Percentiles rank a stretch among this genome's conserved stretches.
Evolutionary conservation across 805 yeast species (phyloP).

Genomic region (Metschnikowia vanudenii): DNA sequence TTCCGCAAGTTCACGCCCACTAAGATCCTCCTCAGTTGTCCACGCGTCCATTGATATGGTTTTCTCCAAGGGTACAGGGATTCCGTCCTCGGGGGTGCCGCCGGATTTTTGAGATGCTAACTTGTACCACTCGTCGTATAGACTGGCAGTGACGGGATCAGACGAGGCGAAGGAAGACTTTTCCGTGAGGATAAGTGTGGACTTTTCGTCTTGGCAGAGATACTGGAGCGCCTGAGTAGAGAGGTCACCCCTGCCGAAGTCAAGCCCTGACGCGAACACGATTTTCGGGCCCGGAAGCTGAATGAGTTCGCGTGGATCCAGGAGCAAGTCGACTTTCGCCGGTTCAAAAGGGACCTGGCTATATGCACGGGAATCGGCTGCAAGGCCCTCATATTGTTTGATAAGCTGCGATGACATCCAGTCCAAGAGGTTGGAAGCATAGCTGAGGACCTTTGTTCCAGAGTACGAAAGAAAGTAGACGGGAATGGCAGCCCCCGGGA

Average conservation of each 20-base stretch:
- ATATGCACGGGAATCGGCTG: slow-evolving; percentile 22
- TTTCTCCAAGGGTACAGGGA: slow-evolving; percentile 52
- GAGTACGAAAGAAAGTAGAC: slow-evolving; percentile 74
- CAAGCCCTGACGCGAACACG: slow-evolving; percentile 72
- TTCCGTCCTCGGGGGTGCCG: slow-evolving; percentile 56
- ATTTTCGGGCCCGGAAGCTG: slow-evolving; percentile 69
- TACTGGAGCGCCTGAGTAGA: slow-evolving; percentile 51
- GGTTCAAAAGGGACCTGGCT: slow-evolving; percentile 75
- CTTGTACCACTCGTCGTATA: slow-evolving; percentile 55
- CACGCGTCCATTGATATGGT: slow-evolving; percentile 42
- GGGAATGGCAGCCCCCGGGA: slow-evolving; percentile 57
- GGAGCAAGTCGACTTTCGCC: slow-evolving; percentile 52
- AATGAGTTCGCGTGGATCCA: slow-evolving; percentile 54
- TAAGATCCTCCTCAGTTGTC: slow-evolving; percentile 48
- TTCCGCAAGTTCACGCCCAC: slow-evolving; percentile 48
- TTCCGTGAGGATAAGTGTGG: slow-evolving; percentile 76
- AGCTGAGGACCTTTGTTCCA: slow-evolving; percentile 72
- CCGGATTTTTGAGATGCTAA: slow-evolving; percentile 34
- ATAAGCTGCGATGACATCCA: slow-evolving; percentile 93
- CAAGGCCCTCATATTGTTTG: slow-evolving; percentile 68
- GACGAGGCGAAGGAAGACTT: slow-evolving; percentile 33
- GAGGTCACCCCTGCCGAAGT: slow-evolving; percentile 61
- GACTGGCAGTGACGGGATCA: slow-evolving; percentile 47
- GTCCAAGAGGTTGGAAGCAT: slow-evolving; percentile 87
- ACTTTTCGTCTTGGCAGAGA: slow-evolving; percentile 62